These are phyloP conservation scores for Avicennia marina DNA, from an alignment of 257 asterid species.

Conservation along the genomic window DNA sequence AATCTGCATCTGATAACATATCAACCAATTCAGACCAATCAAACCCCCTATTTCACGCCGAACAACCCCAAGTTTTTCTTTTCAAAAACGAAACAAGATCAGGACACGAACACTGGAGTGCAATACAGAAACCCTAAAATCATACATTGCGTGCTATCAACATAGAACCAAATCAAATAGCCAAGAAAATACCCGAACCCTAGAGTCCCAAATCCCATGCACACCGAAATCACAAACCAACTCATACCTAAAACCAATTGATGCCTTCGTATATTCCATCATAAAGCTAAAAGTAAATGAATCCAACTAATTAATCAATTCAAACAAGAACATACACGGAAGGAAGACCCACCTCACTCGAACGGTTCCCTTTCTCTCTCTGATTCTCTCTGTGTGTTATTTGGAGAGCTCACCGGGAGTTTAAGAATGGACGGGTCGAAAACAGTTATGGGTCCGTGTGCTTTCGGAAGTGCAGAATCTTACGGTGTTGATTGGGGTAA, in stretches of 20 bases:
- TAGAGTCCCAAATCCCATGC: not conserved
- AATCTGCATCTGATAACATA: not conserved
- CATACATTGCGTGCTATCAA: not conserved
- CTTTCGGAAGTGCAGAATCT: conserved; percentile 22
- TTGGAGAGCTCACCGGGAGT: no score
- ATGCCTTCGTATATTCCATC: not conserved
- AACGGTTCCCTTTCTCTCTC: no score
- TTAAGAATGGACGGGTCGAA: no score
- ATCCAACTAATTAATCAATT: no score
- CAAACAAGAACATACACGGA: no score
- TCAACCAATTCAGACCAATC: not conserved
- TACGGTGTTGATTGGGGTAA: conserved; percentile 23
- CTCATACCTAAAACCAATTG: not conserved
- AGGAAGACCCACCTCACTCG: no score
- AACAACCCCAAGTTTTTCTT: not conserved
- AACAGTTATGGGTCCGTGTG: no score
- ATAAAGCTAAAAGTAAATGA: not conserved
- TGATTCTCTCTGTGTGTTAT: no score
- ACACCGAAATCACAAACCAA: not conserved
- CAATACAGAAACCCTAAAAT: not conserved
- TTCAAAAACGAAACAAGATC: no score
- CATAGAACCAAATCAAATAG: not conserved
- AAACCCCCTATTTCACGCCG: not conserved
- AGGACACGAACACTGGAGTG: not conserved
- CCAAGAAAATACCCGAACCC: conserved; percentile 15